phyloP scores from a whole-genome alignment of 306 rosid species.

The Mimosa pudica region DNA sequence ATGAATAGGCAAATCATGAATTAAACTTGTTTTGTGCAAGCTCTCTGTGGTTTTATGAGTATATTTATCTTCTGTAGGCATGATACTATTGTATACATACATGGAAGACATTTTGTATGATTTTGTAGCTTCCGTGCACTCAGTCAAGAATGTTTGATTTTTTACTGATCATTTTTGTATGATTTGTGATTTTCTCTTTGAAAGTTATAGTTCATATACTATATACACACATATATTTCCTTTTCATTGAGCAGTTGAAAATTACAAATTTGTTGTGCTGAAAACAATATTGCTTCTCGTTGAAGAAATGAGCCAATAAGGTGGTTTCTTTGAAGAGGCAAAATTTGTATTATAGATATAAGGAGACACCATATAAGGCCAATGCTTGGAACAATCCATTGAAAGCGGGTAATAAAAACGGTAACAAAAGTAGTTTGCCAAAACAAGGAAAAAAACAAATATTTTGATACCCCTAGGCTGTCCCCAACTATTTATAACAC shows the following conservation, averaged over 20 bases:
- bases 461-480: constrained; percentile 52
- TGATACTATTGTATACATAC: neutral
- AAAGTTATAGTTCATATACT: neutral
- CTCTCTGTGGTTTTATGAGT: neutral
- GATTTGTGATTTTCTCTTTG: neutral
- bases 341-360: constrained; percentile 35
- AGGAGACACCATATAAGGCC: constrained; percentile 32
- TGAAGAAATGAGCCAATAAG: constrained; percentile 26
- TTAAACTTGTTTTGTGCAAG: neutral
- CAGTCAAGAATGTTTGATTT: constrained; percentile 11
- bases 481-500: constrained; percentile 71
- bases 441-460: constrained; percentile 55
- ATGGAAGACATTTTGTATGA: neutral
- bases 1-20: neutral
- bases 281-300: constrained; percentile 17
- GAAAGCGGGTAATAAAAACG: constrained; percentile 41
- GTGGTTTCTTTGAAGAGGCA: constrained; percentile 31
- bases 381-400: constrained; percentile 45
- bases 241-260: neutral
- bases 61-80: neutral
- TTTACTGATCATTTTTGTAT: neutral
- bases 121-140: neutral
- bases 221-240: neutral
- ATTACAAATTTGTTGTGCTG: neutral
- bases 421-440: constrained; percentile 58